These are phyloP conservation scores for Xerocomus minutiporus DNA, from an alignment of 1,284 basidiomycete genomes.

Conservation along the genomic window DNA sequence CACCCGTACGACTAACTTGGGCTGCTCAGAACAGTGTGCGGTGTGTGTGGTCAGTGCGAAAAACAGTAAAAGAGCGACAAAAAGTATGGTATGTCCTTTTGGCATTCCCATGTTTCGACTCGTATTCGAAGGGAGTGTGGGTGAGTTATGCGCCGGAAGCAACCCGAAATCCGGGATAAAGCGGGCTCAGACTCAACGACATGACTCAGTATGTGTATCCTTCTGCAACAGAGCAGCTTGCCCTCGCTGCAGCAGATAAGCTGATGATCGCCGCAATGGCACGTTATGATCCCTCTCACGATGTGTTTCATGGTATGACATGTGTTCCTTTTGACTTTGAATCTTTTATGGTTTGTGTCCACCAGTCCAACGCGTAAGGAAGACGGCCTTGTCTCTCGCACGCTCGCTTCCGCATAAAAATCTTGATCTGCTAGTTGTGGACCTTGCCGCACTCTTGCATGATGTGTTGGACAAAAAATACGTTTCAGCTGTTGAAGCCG, in stretches of 20 bases:
- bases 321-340: conserved; percentile 2
- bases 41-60: conserved; percentile 20
- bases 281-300: conserved; percentile 86
- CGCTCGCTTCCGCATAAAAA: conserved; percentile 36
- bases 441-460: conserved; percentile 84
- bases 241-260: conserved; percentile 59
- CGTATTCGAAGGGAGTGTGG: background rate
- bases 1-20: conserved; percentile 30
- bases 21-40: conserved; percentile 18
- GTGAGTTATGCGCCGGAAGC: conserved; percentile 9
- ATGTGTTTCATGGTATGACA: conserved; percentile 75
- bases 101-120: conserved; percentile 19
- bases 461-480: conserved; percentile 89
- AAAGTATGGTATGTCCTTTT: conserved; percentile 19
- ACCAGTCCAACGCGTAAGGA: conserved; percentile 77
- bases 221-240: conserved; percentile 35
- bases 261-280: conserved; percentile 77
- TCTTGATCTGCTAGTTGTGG: conserved; percentile 71
- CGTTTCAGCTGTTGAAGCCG: conserved; percentile 51
- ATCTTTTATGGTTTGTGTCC: background rate
- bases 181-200: background rate
- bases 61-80: conserved; percentile 41
- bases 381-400: conserved; percentile 69
- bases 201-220: conserved; percentile 25
- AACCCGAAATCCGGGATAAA: conserved; percentile 25